phyloP scores from a whole-genome alignment of 306 rosid species.

The Dalbergia cultrata region DNA sequence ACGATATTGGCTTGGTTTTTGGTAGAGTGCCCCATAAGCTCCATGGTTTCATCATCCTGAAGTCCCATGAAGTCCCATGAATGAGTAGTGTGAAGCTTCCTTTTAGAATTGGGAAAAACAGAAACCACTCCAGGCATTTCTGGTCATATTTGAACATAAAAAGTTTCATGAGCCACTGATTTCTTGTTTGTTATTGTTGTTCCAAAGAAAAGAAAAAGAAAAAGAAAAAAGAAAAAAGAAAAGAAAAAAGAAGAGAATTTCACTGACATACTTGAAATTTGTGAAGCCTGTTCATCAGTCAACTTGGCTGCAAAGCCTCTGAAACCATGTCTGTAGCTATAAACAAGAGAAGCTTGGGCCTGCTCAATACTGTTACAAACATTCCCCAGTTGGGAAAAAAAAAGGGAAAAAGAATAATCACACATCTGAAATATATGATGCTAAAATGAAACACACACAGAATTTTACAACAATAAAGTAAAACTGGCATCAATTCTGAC shows the following conservation, averaged over 20 bases:
- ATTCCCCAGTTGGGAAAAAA: background rate
- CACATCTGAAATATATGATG: background rate
- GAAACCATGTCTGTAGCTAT: slow-evolving; percentile 80
- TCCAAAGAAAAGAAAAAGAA: background rate
- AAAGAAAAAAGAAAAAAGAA: background rate
- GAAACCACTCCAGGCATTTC: slow-evolving; percentile 79
- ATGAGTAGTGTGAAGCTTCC: slow-evolving; percentile 81
- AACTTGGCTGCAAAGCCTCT: slow-evolving; percentile 85
- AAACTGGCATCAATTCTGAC: slow-evolving; percentile 43
- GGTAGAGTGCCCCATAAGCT: slow-evolving; percentile 59
- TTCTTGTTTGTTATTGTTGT: background rate
- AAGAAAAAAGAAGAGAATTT: background rate
- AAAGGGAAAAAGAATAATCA: slow-evolving; percentile 28
- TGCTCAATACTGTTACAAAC: slow-evolving; percentile 63
- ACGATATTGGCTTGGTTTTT: slow-evolving; percentile 74
- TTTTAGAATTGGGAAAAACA: slow-evolving; percentile 76
- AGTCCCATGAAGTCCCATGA: slow-evolving; percentile 91
- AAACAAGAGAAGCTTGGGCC: slow-evolving; percentile 71
- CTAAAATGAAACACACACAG: background rate
- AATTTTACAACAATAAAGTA: slow-evolving; percentile 5
- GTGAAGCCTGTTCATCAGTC: slow-evolving; percentile 68
- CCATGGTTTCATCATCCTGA: slow-evolving; percentile 60
- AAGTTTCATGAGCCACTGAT: slow-evolving; percentile 33
- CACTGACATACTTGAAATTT: slow-evolving; percentile 63
- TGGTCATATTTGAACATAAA: slow-evolving; percentile 50